Evolutionary conservation across 768 basidiomycete genomes (phyloP).

Genomic region (Phylloporus rhodoxanthus): DNA sequence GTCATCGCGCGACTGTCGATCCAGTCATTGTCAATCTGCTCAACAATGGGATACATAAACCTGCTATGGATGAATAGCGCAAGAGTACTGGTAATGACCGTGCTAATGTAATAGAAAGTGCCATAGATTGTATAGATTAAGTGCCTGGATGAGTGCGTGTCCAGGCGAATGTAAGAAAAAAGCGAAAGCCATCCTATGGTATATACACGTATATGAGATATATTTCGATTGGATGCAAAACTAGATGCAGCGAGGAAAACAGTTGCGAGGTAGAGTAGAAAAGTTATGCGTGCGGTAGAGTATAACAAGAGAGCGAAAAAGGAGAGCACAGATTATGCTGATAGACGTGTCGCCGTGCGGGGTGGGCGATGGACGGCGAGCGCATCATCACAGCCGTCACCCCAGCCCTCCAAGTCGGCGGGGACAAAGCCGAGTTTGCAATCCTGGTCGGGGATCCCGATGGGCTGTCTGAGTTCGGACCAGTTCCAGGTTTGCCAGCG

Average conservation of each 20-base stretch:
- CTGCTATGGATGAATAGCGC: constrained; percentile 33
- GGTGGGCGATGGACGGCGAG: too few species aligned
- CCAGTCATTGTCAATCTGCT: constrained; percentile 47
- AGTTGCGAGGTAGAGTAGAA: constrained; percentile 6
- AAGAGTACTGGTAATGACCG: constrained; percentile 3
- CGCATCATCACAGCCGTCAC: constrained; percentile 20
- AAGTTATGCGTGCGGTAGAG: constrained; percentile 12
- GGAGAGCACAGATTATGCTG: constrained; percentile 12
- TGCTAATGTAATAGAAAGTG: constrained; percentile 18
- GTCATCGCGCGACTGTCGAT: constrained; percentile 39
- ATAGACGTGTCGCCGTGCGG: background rate
- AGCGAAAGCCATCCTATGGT: constrained; percentile 6
- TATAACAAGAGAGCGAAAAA: constrained; percentile 18
- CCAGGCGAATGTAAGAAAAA: constrained; percentile 17
- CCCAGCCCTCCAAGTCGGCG: constrained; percentile 21
- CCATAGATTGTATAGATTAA: constrained; percentile 24
- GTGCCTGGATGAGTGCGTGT: constrained; percentile 18
- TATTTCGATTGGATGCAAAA: constrained; percentile 17
- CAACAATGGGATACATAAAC: constrained; percentile 51
- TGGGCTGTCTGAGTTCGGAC: constrained; percentile 29
- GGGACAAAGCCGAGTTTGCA: background rate
- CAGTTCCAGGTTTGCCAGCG: constrained; percentile 33
- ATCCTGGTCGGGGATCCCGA: constrained; percentile 18
- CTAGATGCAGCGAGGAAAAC: constrained; percentile 19
- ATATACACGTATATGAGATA: constrained; percentile 24